Evolutionary conservation across 192 early-diverging fungal genomes (phyloP).

Genomic region (Mortierella hygrophila): DNA sequence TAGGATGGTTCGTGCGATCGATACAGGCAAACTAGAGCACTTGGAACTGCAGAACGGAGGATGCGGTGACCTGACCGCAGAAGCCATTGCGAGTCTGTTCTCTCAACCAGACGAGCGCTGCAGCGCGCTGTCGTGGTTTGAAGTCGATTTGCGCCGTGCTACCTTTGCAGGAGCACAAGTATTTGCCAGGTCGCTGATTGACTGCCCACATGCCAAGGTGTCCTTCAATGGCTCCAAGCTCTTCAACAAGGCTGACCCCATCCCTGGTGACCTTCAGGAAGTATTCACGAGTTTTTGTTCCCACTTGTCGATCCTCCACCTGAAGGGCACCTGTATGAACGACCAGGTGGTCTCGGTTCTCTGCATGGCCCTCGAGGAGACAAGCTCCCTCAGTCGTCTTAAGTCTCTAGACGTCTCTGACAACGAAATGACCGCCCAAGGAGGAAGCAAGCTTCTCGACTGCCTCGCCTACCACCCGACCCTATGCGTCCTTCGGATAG

Average conservation of each 20-base stretch:
- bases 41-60: slow-evolving; percentile 23
- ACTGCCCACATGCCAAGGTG: slow-evolving; percentile 19
- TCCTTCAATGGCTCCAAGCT: slow-evolving; percentile 24
- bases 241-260: neutral
- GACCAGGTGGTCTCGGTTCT: slow-evolving; percentile 23
- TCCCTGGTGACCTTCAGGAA: neutral
- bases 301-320: slow-evolving; percentile 14
- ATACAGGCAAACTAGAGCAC: slow-evolving; percentile 10
- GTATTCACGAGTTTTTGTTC: slow-evolving; percentile 23
- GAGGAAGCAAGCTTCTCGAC: slow-evolving; percentile 20
- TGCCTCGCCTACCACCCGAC: neutral
- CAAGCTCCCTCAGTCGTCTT: neutral
- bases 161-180: slow-evolving; percentile 22
- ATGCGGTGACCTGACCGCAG: slow-evolving; percentile 39
- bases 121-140: slow-evolving; percentile 1
- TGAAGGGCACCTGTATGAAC: slow-evolving; percentile 22
- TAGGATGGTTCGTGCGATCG: slow-evolving; percentile 8
- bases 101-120: neutral
- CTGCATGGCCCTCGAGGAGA: slow-evolving; percentile 14
- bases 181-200: slow-evolving; percentile 2
- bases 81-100: slow-evolving; percentile 17
- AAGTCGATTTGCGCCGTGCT: slow-evolving; percentile 19
- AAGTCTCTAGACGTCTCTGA: slow-evolving; percentile 29
- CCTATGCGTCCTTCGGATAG: slow-evolving; percentile 23
- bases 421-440: slow-evolving; percentile 35